Evolutionary conservation across 371 early-diverging fungal species (phyloP), one percentile per base, ranked within the genome.

Genomic region (Rhizopus arrhizus): DNA sequence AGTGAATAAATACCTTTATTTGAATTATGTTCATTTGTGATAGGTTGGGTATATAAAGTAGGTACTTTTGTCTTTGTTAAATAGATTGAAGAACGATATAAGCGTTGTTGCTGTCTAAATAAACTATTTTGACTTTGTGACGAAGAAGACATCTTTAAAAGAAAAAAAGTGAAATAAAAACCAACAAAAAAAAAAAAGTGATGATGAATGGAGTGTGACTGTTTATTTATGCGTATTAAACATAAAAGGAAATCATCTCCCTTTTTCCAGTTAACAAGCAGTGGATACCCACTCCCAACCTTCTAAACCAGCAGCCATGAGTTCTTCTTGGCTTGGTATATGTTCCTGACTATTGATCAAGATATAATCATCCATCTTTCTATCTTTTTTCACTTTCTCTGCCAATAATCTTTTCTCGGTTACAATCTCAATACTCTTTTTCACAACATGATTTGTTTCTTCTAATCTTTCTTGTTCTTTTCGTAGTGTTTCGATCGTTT

Each of bases 371-470:
- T 62, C 68, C n/a, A 62, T 58, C 10, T 48, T 29, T 50, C 36
- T 33, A 32, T 58, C 12, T 40, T 29, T 10, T 40, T 29, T 43
- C 6, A 15, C 35, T 55, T 46, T 22, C n/a, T 43, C 22, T 32
- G 68, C 72, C 22, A 68, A 34, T 16, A 64, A 28, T 38, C 78
- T 56, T 56, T 77, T 77, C 16, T 59, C 61, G n/a, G 74, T 67
- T 0, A 79, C 74, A 12, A 72, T 58, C 31, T 73, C 62, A 49
- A 79, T 75, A 13, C 72, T 73, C 50, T 72, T 72, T 51, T 75
- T 75, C 11, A 79, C 70, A n/a, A 75, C 58, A n/a, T 70, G 43
- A 50, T 79, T 72, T 4, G 79, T 72, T 58, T 73, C 59, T 47
- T 79, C 76, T 32, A 79, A 38, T 54, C 59, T 58, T 56, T 75